phyloP scores from a whole-genome alignment of 495 filamentous ascomycete species.

The Aspergillus cavernicola region DNA sequence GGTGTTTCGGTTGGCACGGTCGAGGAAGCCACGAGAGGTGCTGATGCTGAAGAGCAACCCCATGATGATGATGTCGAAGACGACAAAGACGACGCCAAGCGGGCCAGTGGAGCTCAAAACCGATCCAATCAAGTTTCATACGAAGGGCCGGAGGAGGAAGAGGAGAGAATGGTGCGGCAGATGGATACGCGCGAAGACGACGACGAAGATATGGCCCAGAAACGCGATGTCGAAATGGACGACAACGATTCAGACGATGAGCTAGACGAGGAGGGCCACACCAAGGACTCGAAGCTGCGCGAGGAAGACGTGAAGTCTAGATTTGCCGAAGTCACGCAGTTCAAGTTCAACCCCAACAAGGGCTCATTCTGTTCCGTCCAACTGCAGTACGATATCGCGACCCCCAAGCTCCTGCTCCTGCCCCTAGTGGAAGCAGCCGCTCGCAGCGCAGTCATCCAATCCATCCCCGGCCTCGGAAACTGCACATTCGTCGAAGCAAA shows the following conservation, averaged over 20 bases:
- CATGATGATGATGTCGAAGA: conserved; percentile 72
- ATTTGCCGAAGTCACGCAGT: conserved; percentile 61
- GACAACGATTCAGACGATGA: conserved; percentile 33
- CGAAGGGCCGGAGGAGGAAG: conserved; percentile 86
- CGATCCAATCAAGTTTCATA: conserved; percentile 79
- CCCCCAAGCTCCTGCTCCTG: conserved; percentile 89
- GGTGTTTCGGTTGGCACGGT: conserved; percentile 71
- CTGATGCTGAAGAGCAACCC: conserved; percentile 55
- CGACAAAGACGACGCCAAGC: conserved; percentile 82
- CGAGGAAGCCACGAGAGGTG: conserved; percentile 53
- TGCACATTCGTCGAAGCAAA: conserved; percentile 70
- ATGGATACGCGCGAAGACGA: conserved; percentile 41
- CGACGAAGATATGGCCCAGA: conserved; percentile 38
- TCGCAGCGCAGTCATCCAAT: conserved; percentile 77
- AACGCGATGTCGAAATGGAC: conserved; percentile 29
- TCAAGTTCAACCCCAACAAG: conserved; percentile 72
- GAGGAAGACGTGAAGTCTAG: conserved; percentile 64
- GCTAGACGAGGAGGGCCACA: conserved; percentile 35
- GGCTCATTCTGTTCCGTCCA: conserved; percentile 76
- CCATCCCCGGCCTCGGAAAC: conserved; percentile 67
- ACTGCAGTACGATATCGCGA: conserved; percentile 75
- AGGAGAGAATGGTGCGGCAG: conserved; percentile 62
- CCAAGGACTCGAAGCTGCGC: conserved; percentile 47
- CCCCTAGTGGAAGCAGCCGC: conserved; percentile 78
- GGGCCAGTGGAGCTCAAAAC: conserved; percentile 69